Evolutionary conservation across 129 eudicot species (phyloP), one percentile per base, ranked within the genome.

Genomic region (Flaveria linearis): DNA sequence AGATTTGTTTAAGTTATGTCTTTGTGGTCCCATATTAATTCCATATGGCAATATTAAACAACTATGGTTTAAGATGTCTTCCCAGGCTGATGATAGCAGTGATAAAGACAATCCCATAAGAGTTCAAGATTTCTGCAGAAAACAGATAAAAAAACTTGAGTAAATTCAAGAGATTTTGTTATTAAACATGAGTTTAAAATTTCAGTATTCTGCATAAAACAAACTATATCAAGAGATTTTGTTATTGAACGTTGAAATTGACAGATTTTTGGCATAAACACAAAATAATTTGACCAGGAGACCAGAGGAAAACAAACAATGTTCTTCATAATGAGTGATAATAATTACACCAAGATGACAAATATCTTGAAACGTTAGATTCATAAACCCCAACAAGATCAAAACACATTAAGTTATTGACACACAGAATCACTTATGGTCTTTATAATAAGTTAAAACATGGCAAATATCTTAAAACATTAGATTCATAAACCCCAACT

Each of bases 91-190:
- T 68, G 82, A 60, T 33, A 91, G 66, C 66, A 88, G 23, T 20
- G 93, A 91, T 28, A 87, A 76, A 49, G 89, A 88, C 71, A 86
- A 83, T 39, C 89, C 89, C 88, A 88, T 84, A 30, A 67, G 14
- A 45, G 36, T 39, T 41, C 56, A 73, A 71, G 61, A 36, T 67
- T 72, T 80, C 85, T 73, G 81, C 76, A 85, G 1, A 77, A 71
- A 69, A 58, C 6, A 42, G 1, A 26, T 0, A 15, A 14, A 61
- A 45, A 20, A 69, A 22, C 2, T 22, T 39, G 20, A 22, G 42
- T 61, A 49, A 56, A 39, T 56, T 15, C 49, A 30, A 64, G 46
- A 39, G 8, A 30, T 43, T 15, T 78, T 41, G 18, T 57, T 7
- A 57, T 43, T 45, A 69, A 16, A 14, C 10, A 55, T 53, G 8